These are phyloP conservation scores for Panicum virgatum DNA, from an alignment of 202 grass and related monocot genomes.

Conservation along the genomic window DNA sequence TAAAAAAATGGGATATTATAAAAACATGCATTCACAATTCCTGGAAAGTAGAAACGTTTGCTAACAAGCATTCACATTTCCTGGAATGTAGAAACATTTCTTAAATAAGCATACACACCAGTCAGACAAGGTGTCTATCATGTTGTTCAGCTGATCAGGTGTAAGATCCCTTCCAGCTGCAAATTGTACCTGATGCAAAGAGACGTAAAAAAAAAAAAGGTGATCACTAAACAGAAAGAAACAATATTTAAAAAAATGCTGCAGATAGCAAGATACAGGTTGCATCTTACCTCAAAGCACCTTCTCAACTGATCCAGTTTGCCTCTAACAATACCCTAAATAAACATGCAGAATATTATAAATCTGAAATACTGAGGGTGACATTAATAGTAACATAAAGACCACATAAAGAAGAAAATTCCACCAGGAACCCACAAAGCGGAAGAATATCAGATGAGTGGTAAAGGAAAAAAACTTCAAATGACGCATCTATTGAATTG, in stretches of 20 bases:
- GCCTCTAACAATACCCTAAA: slow-evolving; percentile 90
- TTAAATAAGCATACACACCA: slow-evolving; percentile 62
- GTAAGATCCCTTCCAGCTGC: slow-evolving; percentile 94
- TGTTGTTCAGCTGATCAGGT: slow-evolving; percentile 85
- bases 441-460: neutral
- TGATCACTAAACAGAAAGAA: neutral
- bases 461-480: neutral
- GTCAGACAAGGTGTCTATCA: slow-evolving; percentile 80
- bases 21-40: slow-evolving; percentile 29
- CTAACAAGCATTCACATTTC: slow-evolving; percentile 32
- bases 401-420: slow-evolving; percentile 3
- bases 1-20: slow-evolving; percentile 6
- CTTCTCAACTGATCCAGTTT: slow-evolving; percentile 93
- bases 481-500: neutral
- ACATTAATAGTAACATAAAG: neutral
- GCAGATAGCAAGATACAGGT: neutral
- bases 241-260: slow-evolving; percentile 10
- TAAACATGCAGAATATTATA: slow-evolving; percentile 24
- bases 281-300: slow-evolving; percentile 81
- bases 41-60: neutral
- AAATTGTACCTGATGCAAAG: slow-evolving; percentile 83
- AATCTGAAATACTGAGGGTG: slow-evolving; percentile 22
- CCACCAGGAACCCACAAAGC: neutral
- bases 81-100: neutral
- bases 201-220: neutral